A percentile compares a stretch with the other conserved stretches of the same genome.
These are phyloP conservation scores for Sequoiadendron giganteum DNA, from an alignment of 75 land plant genomes.

Conservation along the genomic window DNA sequence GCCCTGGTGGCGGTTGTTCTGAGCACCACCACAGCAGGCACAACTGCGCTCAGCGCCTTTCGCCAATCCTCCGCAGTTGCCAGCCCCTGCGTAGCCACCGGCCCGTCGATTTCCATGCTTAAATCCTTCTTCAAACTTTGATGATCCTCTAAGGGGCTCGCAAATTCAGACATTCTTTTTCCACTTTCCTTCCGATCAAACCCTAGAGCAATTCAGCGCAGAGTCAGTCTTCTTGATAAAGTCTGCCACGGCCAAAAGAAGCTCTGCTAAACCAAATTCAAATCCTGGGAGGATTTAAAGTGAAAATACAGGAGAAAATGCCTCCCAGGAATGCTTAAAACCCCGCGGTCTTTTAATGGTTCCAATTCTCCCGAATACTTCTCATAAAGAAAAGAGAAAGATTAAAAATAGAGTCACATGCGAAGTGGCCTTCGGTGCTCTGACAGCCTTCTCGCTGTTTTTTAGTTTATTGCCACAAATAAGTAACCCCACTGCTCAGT, in stretches of 20 bases:
- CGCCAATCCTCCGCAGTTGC: conserved; percentile 92
- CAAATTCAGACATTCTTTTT: background rate
- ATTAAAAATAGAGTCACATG: background rate
- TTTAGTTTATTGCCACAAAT: background rate
- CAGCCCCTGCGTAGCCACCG: conserved; percentile 20
- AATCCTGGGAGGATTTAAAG: background rate
- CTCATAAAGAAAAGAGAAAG: background rate
- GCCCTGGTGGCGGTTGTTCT: conserved; percentile 87
- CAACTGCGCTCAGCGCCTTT: conserved; percentile 67
- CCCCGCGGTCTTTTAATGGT: background rate
- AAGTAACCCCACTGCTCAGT: background rate
- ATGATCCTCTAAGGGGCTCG: background rate
- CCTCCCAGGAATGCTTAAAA: background rate
- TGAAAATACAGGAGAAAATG: background rate
- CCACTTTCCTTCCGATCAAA: background rate
- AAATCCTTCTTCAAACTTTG: conserved; percentile 40
- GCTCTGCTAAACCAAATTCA: background rate
- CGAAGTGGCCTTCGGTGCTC: background rate
- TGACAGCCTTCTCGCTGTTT: background rate
- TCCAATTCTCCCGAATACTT: background rate
- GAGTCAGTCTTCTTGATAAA: background rate
- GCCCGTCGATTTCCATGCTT: conserved; percentile 71
- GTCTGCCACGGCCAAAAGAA: background rate
- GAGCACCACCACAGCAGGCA: conserved; percentile 91
- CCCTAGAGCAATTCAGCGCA: background rate